Conservation (phyloP, 768 basidiomycete genomes). For the Xanthoconium stramineum region DNA sequence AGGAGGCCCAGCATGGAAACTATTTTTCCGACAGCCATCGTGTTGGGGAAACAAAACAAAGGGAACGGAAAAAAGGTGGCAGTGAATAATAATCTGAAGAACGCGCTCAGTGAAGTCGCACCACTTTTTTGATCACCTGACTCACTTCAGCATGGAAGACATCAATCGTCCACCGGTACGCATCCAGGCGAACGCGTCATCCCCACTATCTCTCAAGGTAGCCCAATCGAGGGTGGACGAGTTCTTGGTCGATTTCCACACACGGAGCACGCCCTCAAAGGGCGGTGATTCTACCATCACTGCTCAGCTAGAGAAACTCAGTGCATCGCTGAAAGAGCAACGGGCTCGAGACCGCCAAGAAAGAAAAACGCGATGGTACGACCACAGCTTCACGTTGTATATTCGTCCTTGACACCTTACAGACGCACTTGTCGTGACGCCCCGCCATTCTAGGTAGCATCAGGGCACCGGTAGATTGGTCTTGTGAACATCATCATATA, state of each 20-base stretch:
- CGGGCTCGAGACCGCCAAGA: constrained; percentile 25
- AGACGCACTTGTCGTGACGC: too few relatives aligned
- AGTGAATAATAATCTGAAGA: too few relatives aligned
- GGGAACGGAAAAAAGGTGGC: not conserved
- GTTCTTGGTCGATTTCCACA: constrained; percentile 50
- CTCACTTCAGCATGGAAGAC: constrained; percentile 40
- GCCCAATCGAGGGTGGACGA: constrained; percentile 40
- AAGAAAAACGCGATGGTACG: constrained; percentile 7
- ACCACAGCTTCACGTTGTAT: too few relatives aligned
- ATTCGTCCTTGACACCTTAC: too few relatives aligned
- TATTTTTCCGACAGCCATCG: constrained; percentile 47
- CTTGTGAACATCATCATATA: too few relatives aligned
- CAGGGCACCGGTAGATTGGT: too few relatives aligned
- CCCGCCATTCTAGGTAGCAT: not conserved
- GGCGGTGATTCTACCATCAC: constrained; percentile 54
- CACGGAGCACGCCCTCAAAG: constrained; percentile 43
- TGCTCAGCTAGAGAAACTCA: constrained; percentile 57
- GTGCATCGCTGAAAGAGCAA: constrained; percentile 50
- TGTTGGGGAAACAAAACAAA: not conserved
- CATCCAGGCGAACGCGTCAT: constrained; percentile 37
- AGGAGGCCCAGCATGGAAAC: constrained; percentile 61
- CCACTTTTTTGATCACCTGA: constrained; percentile 17
- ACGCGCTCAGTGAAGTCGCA: not conserved
- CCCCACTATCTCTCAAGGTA: constrained; percentile 37
- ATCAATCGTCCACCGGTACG: constrained; percentile 47